Percentiles rank a stretch among this genome's conserved stretches.
phyloP scores from a whole-genome alignment of 1,139 yeast species.

The Zygosaccharomyces sapae region DNA sequence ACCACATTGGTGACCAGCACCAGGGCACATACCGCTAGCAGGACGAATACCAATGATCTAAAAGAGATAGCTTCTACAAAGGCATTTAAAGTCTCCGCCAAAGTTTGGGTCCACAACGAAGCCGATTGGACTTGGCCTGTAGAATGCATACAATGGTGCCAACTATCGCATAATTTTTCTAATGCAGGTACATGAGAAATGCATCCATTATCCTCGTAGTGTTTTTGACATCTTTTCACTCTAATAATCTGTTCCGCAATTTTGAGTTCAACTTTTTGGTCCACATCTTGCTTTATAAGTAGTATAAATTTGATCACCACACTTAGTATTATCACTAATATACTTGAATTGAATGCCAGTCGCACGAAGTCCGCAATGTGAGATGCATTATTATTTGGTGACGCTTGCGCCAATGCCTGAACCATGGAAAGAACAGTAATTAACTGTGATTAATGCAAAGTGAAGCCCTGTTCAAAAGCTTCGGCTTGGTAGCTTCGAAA shows the following conservation, averaged over 20 bases:
- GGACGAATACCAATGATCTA: slow-evolving; percentile 48
- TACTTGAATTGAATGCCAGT: slow-evolving; percentile 45
- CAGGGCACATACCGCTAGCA: slow-evolving; percentile 34
- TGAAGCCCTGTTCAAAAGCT: not conserved
- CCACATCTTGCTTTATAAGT: slow-evolving; percentile 52
- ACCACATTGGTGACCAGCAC: slow-evolving; percentile 34
- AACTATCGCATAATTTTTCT: slow-evolving; percentile 51
- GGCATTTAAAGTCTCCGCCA: slow-evolving; percentile 60
- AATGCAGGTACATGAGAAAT: slow-evolving; percentile 56
- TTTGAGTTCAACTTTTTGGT: slow-evolving; percentile 41
- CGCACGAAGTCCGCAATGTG: slow-evolving; percentile 45
- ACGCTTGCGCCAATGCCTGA: not conserved
- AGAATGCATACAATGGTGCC: slow-evolving; percentile 56
- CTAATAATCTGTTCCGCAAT: slow-evolving; percentile 36
- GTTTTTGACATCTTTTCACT: slow-evolving; percentile 47
- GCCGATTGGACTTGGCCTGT: slow-evolving; percentile 41
- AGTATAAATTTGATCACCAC: slow-evolving; percentile 43
- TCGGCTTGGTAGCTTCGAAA: not conserved
- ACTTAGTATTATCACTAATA: slow-evolving; percentile 44
- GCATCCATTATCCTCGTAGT: slow-evolving; percentile 55
- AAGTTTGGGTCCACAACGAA: slow-evolving; percentile 56
- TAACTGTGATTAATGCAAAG: not conserved
- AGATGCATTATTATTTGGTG: not conserved
- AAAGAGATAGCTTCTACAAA: slow-evolving; percentile 61
- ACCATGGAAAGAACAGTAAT: not conserved